Evolutionary conservation across 202 grass and related monocot species (phyloP).

Genomic region (Miscanthus sacchariflorus): DNA sequence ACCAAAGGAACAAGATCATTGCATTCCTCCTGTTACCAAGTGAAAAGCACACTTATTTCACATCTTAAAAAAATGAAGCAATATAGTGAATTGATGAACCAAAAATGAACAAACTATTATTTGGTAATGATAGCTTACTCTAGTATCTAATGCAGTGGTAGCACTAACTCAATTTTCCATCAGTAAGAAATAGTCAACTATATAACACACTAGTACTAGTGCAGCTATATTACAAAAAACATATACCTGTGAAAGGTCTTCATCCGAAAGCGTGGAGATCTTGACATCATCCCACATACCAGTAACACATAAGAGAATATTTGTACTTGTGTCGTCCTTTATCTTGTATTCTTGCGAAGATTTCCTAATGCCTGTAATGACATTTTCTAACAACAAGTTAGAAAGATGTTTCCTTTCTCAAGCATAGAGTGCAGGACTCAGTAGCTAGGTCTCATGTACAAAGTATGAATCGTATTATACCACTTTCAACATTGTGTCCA

Average conservation of each 20-base stretch:
- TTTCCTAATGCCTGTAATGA: slow-evolving; percentile 67
- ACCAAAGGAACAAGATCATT: slow-evolving; percentile 62
- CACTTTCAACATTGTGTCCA: too few species aligned
- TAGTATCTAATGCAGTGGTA: neutral
- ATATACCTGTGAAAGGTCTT: slow-evolving; percentile 74
- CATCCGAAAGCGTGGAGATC: slow-evolving; percentile 63
- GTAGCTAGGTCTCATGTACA: too few species aligned
- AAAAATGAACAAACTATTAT: neutral
- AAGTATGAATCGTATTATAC: too few species aligned
- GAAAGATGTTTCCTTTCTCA: slow-evolving; percentile 20
- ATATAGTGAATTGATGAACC: slow-evolving; percentile 21
- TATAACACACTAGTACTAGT: slow-evolving; percentile 1
- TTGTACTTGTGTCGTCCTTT: slow-evolving; percentile 46
- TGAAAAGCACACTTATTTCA: slow-evolving; percentile 17
- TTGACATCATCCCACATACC: slow-evolving; percentile 60
- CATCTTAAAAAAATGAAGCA: neutral
- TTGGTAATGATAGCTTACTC: slow-evolving; percentile 7
- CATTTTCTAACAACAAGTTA: slow-evolving; percentile 29
- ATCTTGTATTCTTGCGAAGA: slow-evolving; percentile 60
- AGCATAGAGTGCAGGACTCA: too few species aligned
- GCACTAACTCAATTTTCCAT: neutral
- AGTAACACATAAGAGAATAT: slow-evolving; percentile 71
- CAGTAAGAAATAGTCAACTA: neutral
- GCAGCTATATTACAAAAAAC: slow-evolving; percentile 5
- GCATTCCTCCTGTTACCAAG: slow-evolving; percentile 75